Conservation (phyloP, 345 rosid species). For the Boechera divaricarpa region DNA sequence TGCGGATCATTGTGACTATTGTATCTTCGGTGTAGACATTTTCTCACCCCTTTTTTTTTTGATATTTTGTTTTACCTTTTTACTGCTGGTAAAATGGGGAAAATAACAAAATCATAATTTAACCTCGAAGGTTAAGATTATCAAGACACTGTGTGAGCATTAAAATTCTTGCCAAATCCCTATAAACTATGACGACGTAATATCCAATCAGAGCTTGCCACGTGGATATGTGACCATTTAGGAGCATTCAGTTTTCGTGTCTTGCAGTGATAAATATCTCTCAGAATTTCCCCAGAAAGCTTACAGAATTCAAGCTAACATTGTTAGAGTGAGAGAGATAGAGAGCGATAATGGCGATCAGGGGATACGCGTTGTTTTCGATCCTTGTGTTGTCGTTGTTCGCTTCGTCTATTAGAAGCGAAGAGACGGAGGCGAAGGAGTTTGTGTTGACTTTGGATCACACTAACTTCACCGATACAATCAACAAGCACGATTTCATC, state of each 20-base stretch:
- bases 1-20: background rate
- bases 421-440: slow-evolving; percentile 62
- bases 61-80: background rate
- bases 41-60: background rate
- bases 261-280: slow-evolving; percentile 20
- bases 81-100: background rate
- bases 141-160: background rate
- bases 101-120: background rate
- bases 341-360: slow-evolving; percentile 50
- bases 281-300: slow-evolving; percentile 13
- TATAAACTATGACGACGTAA: slow-evolving; percentile 40
- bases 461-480: slow-evolving; percentile 77
- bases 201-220: slow-evolving; percentile 34
- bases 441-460: slow-evolving; percentile 77
- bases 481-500: slow-evolving; percentile 74
- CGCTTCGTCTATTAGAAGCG: slow-evolving; percentile 49
- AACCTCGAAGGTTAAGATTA: background rate
- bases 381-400: slow-evolving; percentile 44
- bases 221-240: slow-evolving; percentile 44
- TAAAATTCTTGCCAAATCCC: background rate
- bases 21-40: background rate
- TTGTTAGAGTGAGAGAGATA: background rate
- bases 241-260: slow-evolving; percentile 22
- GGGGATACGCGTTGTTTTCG: slow-evolving; percentile 48
- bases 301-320: background rate